Evolutionary conservation across 1,284 basidiomycete genomes (phyloP), one percentile per base, ranked within the genome.

Genomic region (Irpex sp.): DNA sequence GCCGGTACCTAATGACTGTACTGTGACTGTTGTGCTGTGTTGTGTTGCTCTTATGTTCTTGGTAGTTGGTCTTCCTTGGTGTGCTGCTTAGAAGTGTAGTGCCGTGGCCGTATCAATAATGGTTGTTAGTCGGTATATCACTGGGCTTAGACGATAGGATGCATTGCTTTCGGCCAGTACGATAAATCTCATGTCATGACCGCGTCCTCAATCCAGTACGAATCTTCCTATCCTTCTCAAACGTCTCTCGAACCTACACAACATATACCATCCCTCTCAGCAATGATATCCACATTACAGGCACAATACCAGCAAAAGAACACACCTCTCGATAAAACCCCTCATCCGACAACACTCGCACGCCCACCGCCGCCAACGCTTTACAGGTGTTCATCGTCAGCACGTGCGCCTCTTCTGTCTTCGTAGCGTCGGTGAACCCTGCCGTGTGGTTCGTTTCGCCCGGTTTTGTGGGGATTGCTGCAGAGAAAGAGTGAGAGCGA

Each of bases 291-390:
- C 39, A 46, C 11, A 15, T 6, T 1, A 4, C 39, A 13, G 7
- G 5, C 31, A 33, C 5, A 6, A 6, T 6, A 33, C 31, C 4
- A 6, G 5, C 0, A 6, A 4, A 46, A 6, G 11, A 11, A 13
- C 39, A 1, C 39, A 87, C 90, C 77, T 83, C 74, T 17, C 72
- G 64, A 60, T 82, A 85, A 71, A 89, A 90, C 21, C 68, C 69
- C 9, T 81, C 77, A 64, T 92, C 86, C 5, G 77, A 74, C 3
- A 91, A 74, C 13, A 86, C 78, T 43, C 83, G 80, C 63, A 88
- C 79, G 4, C 82, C 88, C 0, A 80, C 83, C 62, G 83, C 75
- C 5, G 89, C 87, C 47, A 92, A 73, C 26, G 80, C 85, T 70
- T 88, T 89, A 33, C 85, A 79, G 17, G 85, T 74, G 15, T 75